These are phyloP conservation scores for Beta corolliflora DNA, from an alignment of 179 eudicot species.

Conservation along the genomic window DNA sequence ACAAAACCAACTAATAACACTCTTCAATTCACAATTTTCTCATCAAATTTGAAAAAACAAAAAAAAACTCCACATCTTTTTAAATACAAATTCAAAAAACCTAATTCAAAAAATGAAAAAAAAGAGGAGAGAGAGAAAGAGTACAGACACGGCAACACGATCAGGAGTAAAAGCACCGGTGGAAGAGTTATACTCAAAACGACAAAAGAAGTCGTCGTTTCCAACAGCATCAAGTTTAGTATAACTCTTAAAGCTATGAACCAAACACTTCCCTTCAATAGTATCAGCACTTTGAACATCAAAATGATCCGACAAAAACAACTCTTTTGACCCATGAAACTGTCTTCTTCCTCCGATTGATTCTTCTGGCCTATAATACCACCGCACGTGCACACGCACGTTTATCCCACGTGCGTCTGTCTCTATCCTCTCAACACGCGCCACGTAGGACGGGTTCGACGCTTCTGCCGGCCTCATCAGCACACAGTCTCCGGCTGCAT, in stretches of 20 bases:
- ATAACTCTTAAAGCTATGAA: constrained; percentile 71
- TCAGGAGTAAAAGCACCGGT: constrained; percentile 84
- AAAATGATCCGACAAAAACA: constrained; percentile 75
- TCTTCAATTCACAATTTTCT: background rate
- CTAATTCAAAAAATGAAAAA: background rate
- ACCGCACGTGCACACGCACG: constrained; percentile 64
- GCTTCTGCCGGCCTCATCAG: constrained; percentile 71
- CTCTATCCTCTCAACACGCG: constrained; percentile 64
- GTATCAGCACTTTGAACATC: constrained; percentile 84
- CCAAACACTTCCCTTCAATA: constrained; percentile 78
- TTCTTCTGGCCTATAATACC: constrained; percentile 95
- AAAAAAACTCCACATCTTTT: too few species aligned
- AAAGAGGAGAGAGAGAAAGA: constrained; percentile 5
- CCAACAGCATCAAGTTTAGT: constrained; percentile 85
- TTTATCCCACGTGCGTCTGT: constrained; percentile 52
- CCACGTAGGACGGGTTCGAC: constrained; percentile 73
- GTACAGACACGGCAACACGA: constrained; percentile 77
- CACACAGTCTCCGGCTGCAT: constrained; percentile 74
- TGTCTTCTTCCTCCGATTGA: constrained; percentile 80
- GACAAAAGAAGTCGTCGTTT: constrained; percentile 82
- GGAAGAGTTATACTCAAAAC: constrained; percentile 74
- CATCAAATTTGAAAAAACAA: background rate
- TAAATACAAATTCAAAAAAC: too few species aligned
- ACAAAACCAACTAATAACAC: background rate
- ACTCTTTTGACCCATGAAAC: constrained; percentile 80